Percentiles rank a stretch among this genome's conserved stretches.
Conservation (phyloP, 2,329 filamentous ascomycete species). For the Lachnellula cervina region DNA sequence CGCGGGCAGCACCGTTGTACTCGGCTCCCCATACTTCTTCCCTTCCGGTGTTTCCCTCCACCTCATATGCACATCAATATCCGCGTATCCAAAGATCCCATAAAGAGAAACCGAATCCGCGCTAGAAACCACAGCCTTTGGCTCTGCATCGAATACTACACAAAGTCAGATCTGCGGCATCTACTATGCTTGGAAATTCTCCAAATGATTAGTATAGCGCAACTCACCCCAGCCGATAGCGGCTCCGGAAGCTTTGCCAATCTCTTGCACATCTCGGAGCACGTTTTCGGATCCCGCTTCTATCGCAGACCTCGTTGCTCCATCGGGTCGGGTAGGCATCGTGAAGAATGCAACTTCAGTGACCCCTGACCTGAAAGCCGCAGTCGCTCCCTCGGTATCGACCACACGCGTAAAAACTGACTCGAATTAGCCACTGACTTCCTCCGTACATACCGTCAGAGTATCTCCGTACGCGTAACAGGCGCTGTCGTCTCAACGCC, state of each 20-base stretch:
- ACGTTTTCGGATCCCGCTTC: not conserved
- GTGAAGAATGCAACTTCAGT: conserved; percentile 7
- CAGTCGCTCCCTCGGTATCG: not conserved
- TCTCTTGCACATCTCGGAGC: not conserved
- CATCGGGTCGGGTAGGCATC: not conserved
- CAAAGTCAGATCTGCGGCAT: not conserved
- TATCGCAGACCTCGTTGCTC: not conserved
- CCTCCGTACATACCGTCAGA: no score
- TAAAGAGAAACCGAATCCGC: not conserved
- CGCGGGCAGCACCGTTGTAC: not conserved
- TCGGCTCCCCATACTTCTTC: not conserved
- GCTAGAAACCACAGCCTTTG: not conserved
- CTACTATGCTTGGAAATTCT: not conserved
- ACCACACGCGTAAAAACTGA: not conserved
- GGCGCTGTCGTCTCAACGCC: not conserved
- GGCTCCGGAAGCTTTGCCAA: not conserved
- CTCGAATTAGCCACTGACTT: not conserved
- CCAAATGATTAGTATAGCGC: not conserved
- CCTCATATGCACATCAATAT: conserved; percentile 6
- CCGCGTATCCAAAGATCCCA: conserved; percentile 5
- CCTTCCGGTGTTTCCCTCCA: conserved; percentile 6
- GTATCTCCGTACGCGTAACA: no score
- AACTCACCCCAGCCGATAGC: not conserved
- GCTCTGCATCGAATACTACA: not conserved
- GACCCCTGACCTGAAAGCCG: not conserved